Base-by-base conservation (phyloP, 768 basidiomycete species). In the Boletus tylopilopsis region DNA sequence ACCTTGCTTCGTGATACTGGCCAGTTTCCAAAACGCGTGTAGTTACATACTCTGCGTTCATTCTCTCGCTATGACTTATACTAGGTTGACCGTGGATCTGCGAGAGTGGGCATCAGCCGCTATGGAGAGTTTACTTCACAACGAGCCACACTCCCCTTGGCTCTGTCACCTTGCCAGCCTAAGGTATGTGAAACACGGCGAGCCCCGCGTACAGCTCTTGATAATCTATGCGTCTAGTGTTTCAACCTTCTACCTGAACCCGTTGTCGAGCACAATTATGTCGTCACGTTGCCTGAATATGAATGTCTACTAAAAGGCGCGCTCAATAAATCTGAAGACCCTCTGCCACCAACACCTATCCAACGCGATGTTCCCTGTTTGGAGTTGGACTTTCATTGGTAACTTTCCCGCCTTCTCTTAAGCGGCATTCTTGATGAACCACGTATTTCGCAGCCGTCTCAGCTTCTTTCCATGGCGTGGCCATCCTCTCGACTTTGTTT, bases 401-500 rank as follows among this genome's bases (percentile, higher is more conserved):
- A 29, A 52, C 12, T 36, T 41, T 32, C 32, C 11, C 23, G 0
- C 36, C 21, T 21, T 27, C 34, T 30, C 9, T 15, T 8, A 7
- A 16, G 11, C 35, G 23, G 5, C 13, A 18, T 49, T 44, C 40
- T 45, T 33, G 30, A 47, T 12, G n/a, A 51, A 58, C 47, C 11
- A 7, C 15, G 8, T 16, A 13, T 12, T 24, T 19, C 19, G 1
- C 34, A 62, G 64, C 38, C 13, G 21, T 54, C 19, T 50, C 58
- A 4, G 42, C 18, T 9, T 53, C 54, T 29, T 56, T 64, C 35
- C 64, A 66, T 22, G 11, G 55, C 5, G 39, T 53, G 13, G 59
- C 64, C 5, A 55, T 66, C 45, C 23, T 54, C n/a, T 49, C 36
- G 2, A 62, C 62, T 11, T 10, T 59, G 25, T 64, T 67, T 35